Evolutionary conservation across 2,329 filamentous ascomycete species (phyloP).

Genomic region (Alternaria consortialis): DNA sequence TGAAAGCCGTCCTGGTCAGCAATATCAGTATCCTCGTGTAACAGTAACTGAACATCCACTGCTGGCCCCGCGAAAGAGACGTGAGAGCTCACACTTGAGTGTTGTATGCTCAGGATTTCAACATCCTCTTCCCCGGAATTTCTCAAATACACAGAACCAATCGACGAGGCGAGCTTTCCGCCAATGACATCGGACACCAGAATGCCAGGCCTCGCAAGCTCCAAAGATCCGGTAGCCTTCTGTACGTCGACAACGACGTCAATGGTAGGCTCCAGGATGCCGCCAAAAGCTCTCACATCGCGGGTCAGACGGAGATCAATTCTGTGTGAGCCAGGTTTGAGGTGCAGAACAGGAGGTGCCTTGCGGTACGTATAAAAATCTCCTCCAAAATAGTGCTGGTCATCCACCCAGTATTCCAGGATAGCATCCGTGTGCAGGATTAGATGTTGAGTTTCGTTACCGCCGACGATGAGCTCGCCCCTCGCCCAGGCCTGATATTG

Average conservation of each 20-base stretch:
- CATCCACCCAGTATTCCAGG: constrained; percentile 64
- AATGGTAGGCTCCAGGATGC: constrained; percentile 58
- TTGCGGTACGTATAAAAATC: constrained; percentile 64
- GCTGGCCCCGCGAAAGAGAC: constrained; percentile 16
- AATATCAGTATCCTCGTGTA: constrained; percentile 19
- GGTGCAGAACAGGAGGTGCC: constrained; percentile 60
- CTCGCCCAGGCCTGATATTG: constrained; percentile 68
- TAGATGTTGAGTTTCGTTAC: constrained; percentile 47
- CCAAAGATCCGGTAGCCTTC: constrained; percentile 36
- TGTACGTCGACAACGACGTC: constrained; percentile 48
- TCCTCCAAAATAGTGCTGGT: constrained; percentile 63
- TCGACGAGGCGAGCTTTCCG: constrained; percentile 57
- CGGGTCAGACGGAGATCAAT: constrained; percentile 64
- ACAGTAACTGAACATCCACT: constrained; percentile 19
- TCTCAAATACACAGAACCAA: constrained; percentile 60
- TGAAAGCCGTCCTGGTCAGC: constrained; percentile 18
- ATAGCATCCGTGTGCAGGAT: constrained; percentile 59
- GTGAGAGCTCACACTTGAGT: constrained; percentile 26
- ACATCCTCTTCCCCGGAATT: constrained; percentile 55
- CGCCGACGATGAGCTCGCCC: constrained; percentile 56
- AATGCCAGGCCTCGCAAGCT: constrained; percentile 47
- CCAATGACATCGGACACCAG: constrained; percentile 63
- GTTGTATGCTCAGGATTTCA: constrained; percentile 45
- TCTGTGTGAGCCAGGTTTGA: constrained; percentile 60
- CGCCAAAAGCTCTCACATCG: constrained; percentile 67